Percentiles rank a stretch among this genome's conserved stretches.
phyloP scores from a whole-genome alignment of 2,329 filamentous ascomycete genomes.

The Monilinia polystroma region DNA sequence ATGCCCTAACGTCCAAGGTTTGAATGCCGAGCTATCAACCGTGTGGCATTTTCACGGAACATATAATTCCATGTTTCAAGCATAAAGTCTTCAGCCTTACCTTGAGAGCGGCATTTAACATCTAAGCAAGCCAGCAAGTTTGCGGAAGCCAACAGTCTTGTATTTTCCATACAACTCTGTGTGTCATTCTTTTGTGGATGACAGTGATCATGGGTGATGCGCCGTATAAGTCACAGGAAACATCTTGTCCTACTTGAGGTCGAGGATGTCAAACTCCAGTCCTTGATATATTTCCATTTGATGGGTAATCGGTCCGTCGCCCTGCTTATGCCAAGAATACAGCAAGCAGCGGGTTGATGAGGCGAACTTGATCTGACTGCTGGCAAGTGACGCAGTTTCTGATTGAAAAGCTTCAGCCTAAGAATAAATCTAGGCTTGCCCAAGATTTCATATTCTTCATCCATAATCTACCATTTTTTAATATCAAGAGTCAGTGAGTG shows the following conservation, averaged over 20 bases:
- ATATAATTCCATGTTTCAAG: slow-evolving; percentile 2
- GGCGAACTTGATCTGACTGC: slow-evolving; percentile 8
- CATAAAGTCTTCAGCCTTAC: background rate
- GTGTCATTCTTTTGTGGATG: background rate
- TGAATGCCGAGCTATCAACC: background rate
- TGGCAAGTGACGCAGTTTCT: slow-evolving; percentile 18
- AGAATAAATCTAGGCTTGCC: background rate
- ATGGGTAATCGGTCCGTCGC: slow-evolving; percentile 17
- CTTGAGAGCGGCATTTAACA: background rate
- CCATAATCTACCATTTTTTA: background rate
- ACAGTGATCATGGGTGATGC: slow-evolving; percentile 4
- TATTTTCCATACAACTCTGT: background rate
- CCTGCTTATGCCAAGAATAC: background rate
- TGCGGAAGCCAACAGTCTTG: slow-evolving; percentile 7
- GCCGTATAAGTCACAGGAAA: background rate
- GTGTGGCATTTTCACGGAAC: background rate
- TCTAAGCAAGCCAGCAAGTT: background rate
- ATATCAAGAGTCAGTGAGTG: background rate
- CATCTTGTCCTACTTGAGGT: background rate
- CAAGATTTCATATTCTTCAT: background rate
- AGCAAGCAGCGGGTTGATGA: background rate
- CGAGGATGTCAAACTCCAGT: background rate
- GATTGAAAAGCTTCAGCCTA: background rate
- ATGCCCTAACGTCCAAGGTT: background rate
- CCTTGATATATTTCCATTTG: background rate